Conservation (phyloP, 345 rosid species). For the Lepidium sativum region DNA sequence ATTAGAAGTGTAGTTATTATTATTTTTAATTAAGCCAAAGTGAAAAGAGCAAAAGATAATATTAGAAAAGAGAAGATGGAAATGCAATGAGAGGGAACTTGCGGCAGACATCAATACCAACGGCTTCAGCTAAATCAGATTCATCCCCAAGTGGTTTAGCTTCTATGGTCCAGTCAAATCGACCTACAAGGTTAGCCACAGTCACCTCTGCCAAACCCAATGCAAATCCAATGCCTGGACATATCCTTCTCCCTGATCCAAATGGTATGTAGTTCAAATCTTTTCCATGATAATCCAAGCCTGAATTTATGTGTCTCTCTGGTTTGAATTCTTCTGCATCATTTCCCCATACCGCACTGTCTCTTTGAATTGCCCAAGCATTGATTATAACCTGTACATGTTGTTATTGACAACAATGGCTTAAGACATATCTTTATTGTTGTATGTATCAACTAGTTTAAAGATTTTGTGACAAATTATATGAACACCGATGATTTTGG, state of each 20-base stretch:
- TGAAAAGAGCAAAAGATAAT: not conserved
- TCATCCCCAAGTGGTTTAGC: not conserved
- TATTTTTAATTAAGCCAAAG: not conserved
- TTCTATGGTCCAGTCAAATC: slow-evolving; percentile 4
- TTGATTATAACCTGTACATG: slow-evolving; percentile 14
- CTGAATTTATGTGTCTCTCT: slow-evolving; percentile 9
- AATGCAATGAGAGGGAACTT: slow-evolving; percentile 5
- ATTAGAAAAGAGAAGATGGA: not conserved
- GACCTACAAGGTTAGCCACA: slow-evolving; percentile 14
- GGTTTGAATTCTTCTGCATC: slow-evolving; percentile 43
- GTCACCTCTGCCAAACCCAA: slow-evolving; percentile 3
- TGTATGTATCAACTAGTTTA: too few species aligned
- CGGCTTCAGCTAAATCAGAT: slow-evolving; percentile 3
- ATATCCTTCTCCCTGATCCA: slow-evolving; percentile 17
- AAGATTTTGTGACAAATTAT: too few species aligned
- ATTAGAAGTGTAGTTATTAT: not conserved
- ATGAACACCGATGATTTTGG: too few species aligned
- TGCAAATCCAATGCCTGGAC: slow-evolving; percentile 7
- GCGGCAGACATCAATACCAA: slow-evolving; percentile 12
- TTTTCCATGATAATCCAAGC: not conserved
- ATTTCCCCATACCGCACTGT: slow-evolving; percentile 37
- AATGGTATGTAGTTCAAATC: slow-evolving; percentile 16
- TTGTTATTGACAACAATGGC: too few species aligned
- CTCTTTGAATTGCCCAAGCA: slow-evolving; percentile 30
- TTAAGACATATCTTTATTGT: too few species aligned